Conservation (phyloP, 805 yeast species). For the Schwanniomyces polymorphus region DNA sequence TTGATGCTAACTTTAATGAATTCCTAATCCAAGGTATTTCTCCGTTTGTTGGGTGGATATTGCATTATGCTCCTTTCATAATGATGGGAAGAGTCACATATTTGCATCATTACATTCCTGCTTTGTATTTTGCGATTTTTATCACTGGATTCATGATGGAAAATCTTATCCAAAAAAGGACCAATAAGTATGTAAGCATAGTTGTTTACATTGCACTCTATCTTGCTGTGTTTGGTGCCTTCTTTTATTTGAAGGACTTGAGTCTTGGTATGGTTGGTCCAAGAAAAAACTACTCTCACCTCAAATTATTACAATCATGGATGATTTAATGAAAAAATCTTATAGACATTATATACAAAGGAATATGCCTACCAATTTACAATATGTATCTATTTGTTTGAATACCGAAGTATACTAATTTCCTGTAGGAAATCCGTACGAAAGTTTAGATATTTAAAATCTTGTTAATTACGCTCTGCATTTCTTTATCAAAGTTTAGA, state of each 20-base stretch:
- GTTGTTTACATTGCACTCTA: constrained; percentile 48
- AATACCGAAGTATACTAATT: too few relatives aligned
- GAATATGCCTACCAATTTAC: too few relatives aligned
- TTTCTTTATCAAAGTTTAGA: too few relatives aligned
- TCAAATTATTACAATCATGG: constrained; percentile 31
- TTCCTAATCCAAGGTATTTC: constrained; percentile 30
- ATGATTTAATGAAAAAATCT: constrained; percentile 6
- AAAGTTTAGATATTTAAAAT: too few relatives aligned
- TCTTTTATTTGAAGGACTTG: constrained; percentile 63
- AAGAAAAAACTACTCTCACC: constrained; percentile 24
- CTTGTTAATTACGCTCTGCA: too few relatives aligned
- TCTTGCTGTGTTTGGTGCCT: constrained; percentile 52
- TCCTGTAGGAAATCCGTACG: too few relatives aligned
- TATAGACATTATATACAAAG: neutral
- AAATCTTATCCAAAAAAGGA: constrained; percentile 17
- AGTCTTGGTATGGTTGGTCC: constrained; percentile 73
- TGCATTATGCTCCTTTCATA: constrained; percentile 42
- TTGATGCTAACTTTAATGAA: constrained; percentile 26
- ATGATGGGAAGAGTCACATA: constrained; percentile 45
- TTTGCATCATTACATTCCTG: constrained; percentile 46
- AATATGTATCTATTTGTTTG: too few relatives aligned
- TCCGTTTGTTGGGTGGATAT: constrained; percentile 40
- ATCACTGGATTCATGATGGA: constrained; percentile 64
- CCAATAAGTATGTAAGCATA: constrained; percentile 11
- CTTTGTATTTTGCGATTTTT: constrained; percentile 64